Percentiles rank a stretch among this genome's conserved stretches.
Conservation (phyloP, 352 stramenopile genomes). For the Phytophthora idaei region DNA sequence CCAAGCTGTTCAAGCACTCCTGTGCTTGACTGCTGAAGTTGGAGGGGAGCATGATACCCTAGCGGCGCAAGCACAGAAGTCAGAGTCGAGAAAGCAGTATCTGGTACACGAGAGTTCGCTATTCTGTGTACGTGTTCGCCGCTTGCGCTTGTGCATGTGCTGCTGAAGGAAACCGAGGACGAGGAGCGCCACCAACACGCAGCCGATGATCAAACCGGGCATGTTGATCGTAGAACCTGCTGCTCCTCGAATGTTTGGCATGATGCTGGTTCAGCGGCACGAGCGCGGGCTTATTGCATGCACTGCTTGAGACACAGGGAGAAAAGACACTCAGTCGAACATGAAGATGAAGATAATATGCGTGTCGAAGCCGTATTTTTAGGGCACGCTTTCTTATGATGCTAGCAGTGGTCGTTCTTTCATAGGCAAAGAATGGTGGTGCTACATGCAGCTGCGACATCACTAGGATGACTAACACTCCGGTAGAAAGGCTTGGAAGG, state of each 20-base stretch:
- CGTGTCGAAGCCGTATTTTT: conserved; percentile 20
- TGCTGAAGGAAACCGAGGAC: conserved; percentile 47
- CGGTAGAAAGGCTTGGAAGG: background rate
- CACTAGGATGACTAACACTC: background rate
- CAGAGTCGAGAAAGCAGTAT: background rate
- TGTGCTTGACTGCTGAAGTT: conserved; percentile 35
- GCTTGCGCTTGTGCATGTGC: conserved; percentile 37
- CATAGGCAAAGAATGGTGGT: too few species aligned
- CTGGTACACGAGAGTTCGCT: too few species aligned
- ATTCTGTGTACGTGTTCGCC: conserved; percentile 27
- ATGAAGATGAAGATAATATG: too few species aligned
- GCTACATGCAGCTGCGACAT: background rate
- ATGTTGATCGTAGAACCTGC: conserved; percentile 33
- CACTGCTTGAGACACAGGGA: background rate
- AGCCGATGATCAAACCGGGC: conserved; percentile 48
- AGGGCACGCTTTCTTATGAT: conserved; percentile 11
- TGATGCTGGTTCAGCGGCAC: conserved; percentile 15
- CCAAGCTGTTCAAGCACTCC: conserved; percentile 57
- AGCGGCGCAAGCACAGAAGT: background rate
- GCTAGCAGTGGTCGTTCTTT: too few species aligned
- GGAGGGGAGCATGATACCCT: conserved; percentile 56
- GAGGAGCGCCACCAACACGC: conserved; percentile 43
- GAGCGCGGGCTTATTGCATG: background rate
- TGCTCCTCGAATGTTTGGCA: conserved; percentile 48
- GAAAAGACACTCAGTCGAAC: too few species aligned